These are phyloP conservation scores for Torulaspora delbrueckii DNA, from an alignment of 805 yeast species.

Conservation along the genomic window DNA sequence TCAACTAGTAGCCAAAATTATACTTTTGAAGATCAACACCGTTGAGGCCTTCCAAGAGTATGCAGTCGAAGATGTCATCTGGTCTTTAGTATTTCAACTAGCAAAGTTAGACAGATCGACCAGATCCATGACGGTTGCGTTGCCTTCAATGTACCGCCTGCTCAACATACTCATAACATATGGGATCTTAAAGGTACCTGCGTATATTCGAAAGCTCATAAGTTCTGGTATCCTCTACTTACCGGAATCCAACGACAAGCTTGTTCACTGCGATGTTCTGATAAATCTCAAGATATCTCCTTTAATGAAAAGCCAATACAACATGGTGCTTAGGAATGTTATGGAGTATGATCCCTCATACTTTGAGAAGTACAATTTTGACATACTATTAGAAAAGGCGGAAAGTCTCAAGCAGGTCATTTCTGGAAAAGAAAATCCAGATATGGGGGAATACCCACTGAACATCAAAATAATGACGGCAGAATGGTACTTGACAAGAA, in stretches of 20 bases:
- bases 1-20: slow-evolving; percentile 29
- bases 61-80: slow-evolving; percentile 36
- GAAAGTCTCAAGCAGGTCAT: slow-evolving; percentile 30
- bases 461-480: slow-evolving; percentile 44
- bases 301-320: slow-evolving; percentile 49
- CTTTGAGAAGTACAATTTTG: slow-evolving; percentile 34
- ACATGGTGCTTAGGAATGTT: slow-evolving; percentile 50
- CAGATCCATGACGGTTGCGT: slow-evolving; percentile 18
- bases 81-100: slow-evolving; percentile 36
- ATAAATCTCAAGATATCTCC: slow-evolving; percentile 53
- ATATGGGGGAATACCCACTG: slow-evolving; percentile 32
- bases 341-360: slow-evolving; percentile 38
- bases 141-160: slow-evolving; percentile 41
- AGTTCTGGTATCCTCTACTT: slow-evolving; percentile 80
- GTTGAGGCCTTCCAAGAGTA: slow-evolving; percentile 29
- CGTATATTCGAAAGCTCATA: slow-evolving; percentile 73
- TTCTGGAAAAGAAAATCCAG: slow-evolving; percentile 18
- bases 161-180: slow-evolving; percentile 41
- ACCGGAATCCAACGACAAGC: slow-evolving; percentile 46
- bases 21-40: slow-evolving; percentile 28
- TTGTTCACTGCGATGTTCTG: slow-evolving; percentile 51
- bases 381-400: slow-evolving; percentile 31
- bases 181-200: slow-evolving; percentile 42
- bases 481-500: slow-evolving; percentile 45
- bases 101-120: slow-evolving; percentile 35